Conservation (phyloP, 2,329 filamentous ascomycete species). For the Fusarium burgessii region DNA sequence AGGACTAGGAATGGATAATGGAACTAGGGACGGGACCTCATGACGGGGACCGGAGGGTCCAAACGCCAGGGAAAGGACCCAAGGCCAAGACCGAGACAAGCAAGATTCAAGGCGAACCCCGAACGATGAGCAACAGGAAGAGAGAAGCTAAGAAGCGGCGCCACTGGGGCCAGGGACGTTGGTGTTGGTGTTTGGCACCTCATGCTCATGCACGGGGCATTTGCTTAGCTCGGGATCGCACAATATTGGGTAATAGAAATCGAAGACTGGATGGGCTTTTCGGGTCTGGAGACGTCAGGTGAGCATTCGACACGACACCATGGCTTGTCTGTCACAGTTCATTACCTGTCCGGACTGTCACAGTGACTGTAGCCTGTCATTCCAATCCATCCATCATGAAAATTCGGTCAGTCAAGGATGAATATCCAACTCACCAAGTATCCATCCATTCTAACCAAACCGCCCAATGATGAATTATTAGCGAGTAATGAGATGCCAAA, state of each 20-base stretch:
- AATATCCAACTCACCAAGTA: constrained; percentile 1
- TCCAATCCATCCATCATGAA: constrained; percentile 11
- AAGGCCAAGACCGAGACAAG: constrained; percentile 13
- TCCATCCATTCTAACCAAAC: background rate
- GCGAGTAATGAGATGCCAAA: constrained; percentile 32
- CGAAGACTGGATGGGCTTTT: constrained; percentile 55
- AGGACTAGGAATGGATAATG: constrained; percentile 9
- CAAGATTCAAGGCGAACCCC: constrained; percentile 34
- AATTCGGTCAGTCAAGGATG: constrained; percentile 9
- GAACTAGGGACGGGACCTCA: constrained; percentile 35
- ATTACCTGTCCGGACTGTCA: constrained; percentile 1
- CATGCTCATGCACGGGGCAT: constrained; percentile 43
- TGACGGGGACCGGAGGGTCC: constrained; percentile 40
- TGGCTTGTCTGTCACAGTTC: constrained; percentile 19
- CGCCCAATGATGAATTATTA: constrained; percentile 34
- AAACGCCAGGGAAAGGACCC: constrained; percentile 24
- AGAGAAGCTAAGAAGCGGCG: constrained; percentile 33
- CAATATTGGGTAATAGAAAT: constrained; percentile 64
- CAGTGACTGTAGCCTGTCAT: background rate
- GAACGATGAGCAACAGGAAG: constrained; percentile 30
- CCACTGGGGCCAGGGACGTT: constrained; percentile 35
- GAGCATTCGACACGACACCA: constrained; percentile 45
- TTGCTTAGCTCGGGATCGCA: constrained; percentile 48
- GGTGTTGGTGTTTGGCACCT: constrained; percentile 36
- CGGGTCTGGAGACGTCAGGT: constrained; percentile 44